phyloP scores from a whole-genome alignment of 371 early-diverging fungal species.

The Racocetra persica region DNA sequence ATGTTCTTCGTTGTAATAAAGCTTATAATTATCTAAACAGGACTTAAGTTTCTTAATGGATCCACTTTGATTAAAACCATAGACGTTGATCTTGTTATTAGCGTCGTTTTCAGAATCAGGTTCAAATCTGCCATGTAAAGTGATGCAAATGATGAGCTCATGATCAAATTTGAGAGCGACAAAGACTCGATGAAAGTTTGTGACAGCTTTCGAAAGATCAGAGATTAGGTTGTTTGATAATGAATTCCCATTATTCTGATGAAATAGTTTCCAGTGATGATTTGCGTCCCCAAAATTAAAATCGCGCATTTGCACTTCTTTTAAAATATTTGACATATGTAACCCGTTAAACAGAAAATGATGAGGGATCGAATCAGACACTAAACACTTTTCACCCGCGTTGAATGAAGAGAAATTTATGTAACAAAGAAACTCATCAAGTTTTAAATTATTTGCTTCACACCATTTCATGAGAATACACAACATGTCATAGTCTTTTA shows the following conservation, averaged over 20 bases:
- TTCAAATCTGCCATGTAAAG: background rate
- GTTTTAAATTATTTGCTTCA: background rate
- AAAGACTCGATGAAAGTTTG: background rate
- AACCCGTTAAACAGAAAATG: background rate
- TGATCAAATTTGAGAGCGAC: background rate
- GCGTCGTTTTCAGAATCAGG: background rate
- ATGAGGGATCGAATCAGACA: background rate
- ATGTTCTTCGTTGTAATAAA: background rate
- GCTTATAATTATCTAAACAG: background rate
- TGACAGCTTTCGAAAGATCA: background rate
- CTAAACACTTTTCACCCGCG: background rate
- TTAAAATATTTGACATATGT: background rate
- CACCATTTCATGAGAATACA: background rate
- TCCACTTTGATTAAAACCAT: slow-evolving; percentile 4
- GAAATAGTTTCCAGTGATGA: slow-evolving; percentile 11
- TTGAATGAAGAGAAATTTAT: background rate
- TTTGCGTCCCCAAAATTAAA: background rate
- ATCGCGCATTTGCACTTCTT: background rate
- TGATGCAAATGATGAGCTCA: background rate
- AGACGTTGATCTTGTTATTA: background rate
- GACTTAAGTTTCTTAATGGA: background rate
- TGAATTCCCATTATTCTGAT: background rate
- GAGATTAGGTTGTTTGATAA: background rate
- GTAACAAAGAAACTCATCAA: slow-evolving; percentile 8
- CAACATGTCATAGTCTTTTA: background rate